These are phyloP conservation scores for Trypanosoma melophagium DNA, from an alignment of 208 protist species.

Conservation along the genomic window DNA sequence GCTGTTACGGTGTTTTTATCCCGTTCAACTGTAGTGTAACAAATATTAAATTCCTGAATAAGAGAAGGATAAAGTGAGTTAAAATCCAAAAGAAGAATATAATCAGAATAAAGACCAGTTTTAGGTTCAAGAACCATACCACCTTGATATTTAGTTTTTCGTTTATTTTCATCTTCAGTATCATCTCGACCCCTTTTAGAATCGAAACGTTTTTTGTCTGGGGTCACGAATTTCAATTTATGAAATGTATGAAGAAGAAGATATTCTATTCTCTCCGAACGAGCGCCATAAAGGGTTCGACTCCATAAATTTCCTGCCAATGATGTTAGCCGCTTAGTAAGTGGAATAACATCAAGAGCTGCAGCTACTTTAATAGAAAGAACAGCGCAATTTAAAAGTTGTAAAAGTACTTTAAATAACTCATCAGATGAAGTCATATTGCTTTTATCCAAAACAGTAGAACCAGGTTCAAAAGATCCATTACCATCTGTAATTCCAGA, in stretches of 20 bases:
- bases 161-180: conserved; percentile 71
- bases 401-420: conserved; percentile 67
- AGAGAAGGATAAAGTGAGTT: conserved; percentile 99
- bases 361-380: conserved; percentile 86
- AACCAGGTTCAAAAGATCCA: conserved; percentile 63
- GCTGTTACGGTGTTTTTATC: conserved; percentile 40
- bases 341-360: conserved; percentile 95
- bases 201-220: conserved; percentile 90
- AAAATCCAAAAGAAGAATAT: conserved; percentile 99
- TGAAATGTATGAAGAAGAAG: conserved; percentile 97
- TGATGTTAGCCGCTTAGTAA: conserved; percentile 97
- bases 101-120: conserved; percentile 97
- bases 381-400: conserved; percentile 73
- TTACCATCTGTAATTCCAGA: conserved; percentile 61
- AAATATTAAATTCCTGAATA: conserved; percentile 99
- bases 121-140: conserved; percentile 98
- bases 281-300: conserved; percentile 90
- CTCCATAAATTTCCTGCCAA: conserved; percentile 97
- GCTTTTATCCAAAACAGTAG: conserved; percentile 46
- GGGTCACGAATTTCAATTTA: conserved; percentile 93
- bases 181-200: conserved; percentile 49
- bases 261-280: conserved; percentile 98
- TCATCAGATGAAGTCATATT: conserved; percentile 41
- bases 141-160: conserved; percentile 91
- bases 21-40: conserved; percentile 98